Evolutionary conservation across 805 yeast species (phyloP), one percentile per base, ranked within the genome.

Genomic region (Nakazawaea laoshanensis): DNA sequence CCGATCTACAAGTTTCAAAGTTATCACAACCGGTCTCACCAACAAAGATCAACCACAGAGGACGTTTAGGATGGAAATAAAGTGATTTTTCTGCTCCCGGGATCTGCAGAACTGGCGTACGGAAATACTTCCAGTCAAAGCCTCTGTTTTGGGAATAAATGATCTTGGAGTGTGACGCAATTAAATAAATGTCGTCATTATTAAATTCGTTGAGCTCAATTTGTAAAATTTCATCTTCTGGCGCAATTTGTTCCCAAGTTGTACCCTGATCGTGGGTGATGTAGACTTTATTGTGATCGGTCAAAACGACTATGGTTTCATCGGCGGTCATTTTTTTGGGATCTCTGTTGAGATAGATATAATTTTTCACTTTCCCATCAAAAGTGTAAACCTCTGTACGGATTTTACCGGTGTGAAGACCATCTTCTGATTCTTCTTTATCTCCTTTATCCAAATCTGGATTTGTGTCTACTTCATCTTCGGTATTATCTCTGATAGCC

Each of bases 231-330:
- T 63, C 66, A 15, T 71, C 60, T 17, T 55, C 53, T 29, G 58
- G 52, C 2, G 69, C 63, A 15, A 77, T 60, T 33, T 55, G 53
- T 30, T 61, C 63, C 65, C 82, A 72, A 3, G 52, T 49, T 8
- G 58, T 47, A 14, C 92, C 92, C 33, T 79, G 81, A 51, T 84
- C 75, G 43, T 74, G 77, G 1, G 95, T 78, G 5, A 83, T 71
- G 46, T 63, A 81, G 2, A 75, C 74, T 20, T 65, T 63, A 35
- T 70, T 64, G 21, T 66, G 62, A 19, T 56, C 50, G 1, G 88
- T 81, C 37, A 71, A 59, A 3, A 80, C 61, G 11, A 88, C 51
- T 11, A 88, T 54, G 1, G 85, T 71, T 49, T 80, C 86, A 41
- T 76, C 82, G 18, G 57, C 58, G 28, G 59, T 42, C 9, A 60